Conservation (phyloP, 176 grass and related monocot genomes). For the Typha latifolia region DNA sequence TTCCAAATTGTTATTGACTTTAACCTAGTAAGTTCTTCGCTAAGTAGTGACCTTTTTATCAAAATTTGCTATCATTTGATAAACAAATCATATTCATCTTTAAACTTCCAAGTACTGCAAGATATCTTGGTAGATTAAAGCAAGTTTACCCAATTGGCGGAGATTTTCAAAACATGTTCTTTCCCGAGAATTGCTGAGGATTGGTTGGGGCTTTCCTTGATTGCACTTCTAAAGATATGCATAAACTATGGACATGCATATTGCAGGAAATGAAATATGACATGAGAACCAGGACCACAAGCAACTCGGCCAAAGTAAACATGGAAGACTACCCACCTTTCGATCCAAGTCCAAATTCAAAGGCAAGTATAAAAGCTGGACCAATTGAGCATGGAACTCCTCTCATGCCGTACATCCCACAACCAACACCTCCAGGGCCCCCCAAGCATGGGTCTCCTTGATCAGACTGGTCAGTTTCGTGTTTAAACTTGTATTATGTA, state of each 20-base stretch:
- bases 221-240: background rate
- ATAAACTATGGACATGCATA: background rate
- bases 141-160: background rate
- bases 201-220: background rate
- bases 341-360: slow-evolving; percentile 4
- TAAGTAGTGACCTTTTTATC: background rate
- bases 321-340: background rate
- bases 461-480: background rate
- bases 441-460: slow-evolving; percentile 5
- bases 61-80: background rate
- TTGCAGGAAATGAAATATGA: background rate
- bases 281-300: background rate
- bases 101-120: background rate
- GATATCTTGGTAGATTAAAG: background rate
- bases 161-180: background rate
- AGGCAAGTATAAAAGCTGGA: slow-evolving; percentile 4
- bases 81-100: background rate
- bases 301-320: background rate
- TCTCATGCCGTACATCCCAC: slow-evolving; percentile 7
- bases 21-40: background rate
- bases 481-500: background rate
- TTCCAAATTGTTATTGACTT: background rate
- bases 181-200: background rate
- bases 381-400: slow-evolving; percentile 14
- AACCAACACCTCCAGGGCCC: background rate